Conservation (phyloP, 2,329 filamentous ascomycete species). For the Phaeomoniella chlamydospora region DNA sequence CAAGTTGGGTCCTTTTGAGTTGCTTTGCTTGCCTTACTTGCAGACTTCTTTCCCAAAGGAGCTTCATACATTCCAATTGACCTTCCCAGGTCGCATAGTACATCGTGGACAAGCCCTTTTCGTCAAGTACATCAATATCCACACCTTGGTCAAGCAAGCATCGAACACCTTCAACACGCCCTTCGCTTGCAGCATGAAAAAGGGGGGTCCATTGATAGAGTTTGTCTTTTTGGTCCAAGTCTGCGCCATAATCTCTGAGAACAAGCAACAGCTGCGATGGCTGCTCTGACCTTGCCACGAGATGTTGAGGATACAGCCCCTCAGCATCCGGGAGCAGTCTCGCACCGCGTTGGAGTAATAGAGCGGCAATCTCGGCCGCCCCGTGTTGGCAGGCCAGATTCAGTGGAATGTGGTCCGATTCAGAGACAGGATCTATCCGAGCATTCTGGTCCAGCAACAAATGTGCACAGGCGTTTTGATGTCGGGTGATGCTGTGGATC, state of each 20-base stretch:
- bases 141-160: constrained; percentile 67
- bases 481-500: constrained; percentile 87
- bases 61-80: constrained; percentile 82
- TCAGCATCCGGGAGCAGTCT: constrained; percentile 86
- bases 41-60: constrained; percentile 39
- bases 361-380: constrained; percentile 67
- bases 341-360: constrained; percentile 68
- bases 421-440: constrained; percentile 72
- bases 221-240: constrained; percentile 87
- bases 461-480: constrained; percentile 66
- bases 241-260: constrained; percentile 70
- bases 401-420: constrained; percentile 82
- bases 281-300: constrained; percentile 80
- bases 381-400: constrained; percentile 93
- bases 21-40: constrained; percentile 6
- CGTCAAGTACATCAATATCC: constrained; percentile 67
- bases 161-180: constrained; percentile 76
- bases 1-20: constrained; percentile 9
- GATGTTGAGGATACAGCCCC: constrained; percentile 90
- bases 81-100: constrained; percentile 99
- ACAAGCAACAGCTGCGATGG: constrained; percentile 66
- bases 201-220: constrained; percentile 95
- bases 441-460: constrained; percentile 63
- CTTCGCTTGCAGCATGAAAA: constrained; percentile 92
- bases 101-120: constrained; percentile 86